A percentile compares a stretch with the other conserved stretches of the same genome.
Evolutionary conservation across 2,329 filamentous ascomycete species (phyloP).

Genomic region (Penicillium hordei): DNA sequence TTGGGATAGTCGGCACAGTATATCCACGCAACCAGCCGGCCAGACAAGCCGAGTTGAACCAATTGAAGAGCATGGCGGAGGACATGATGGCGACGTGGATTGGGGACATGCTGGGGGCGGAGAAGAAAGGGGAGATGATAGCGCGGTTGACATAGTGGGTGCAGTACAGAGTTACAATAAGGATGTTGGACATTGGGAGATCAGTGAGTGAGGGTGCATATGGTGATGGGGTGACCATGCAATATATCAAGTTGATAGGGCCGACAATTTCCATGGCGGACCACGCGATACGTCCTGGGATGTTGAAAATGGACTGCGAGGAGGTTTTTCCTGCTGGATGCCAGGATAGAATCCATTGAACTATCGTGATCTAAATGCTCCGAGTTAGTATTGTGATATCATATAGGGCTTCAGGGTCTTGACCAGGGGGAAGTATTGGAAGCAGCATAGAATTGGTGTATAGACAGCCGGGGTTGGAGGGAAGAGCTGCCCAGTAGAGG

Average conservation of each 20-base stretch:
- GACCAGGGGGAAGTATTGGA: slow-evolving; percentile 47
- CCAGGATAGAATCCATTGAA: slow-evolving; percentile 76
- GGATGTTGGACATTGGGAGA: slow-evolving; percentile 38
- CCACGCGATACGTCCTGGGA: slow-evolving; percentile 89
- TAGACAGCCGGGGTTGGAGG: slow-evolving; percentile 44
- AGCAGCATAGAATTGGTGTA: slow-evolving; percentile 34
- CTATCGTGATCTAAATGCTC: slow-evolving; percentile 60
- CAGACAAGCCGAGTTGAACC: slow-evolving; percentile 74
- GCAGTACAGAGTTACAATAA: slow-evolving; percentile 52
- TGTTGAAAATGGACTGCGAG: slow-evolving; percentile 67
- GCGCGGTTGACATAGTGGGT: slow-evolving; percentile 93
- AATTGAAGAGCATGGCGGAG: slow-evolving; percentile 69
- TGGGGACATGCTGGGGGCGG: slow-evolving; percentile 88
- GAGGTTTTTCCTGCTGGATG: slow-evolving; percentile 95
- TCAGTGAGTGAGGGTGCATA: slow-evolving; percentile 36
- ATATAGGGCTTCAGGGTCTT: slow-evolving; percentile 16
- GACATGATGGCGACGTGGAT: slow-evolving; percentile 70
- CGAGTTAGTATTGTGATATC: slow-evolving; percentile 15
- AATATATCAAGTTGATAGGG: slow-evolving; percentile 74
- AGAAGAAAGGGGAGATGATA: slow-evolving; percentile 72
- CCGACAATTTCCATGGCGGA: slow-evolving; percentile 82
- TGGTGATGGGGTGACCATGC: slow-evolving; percentile 66
- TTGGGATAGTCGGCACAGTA: slow-evolving; percentile 49
- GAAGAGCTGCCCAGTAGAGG: slow-evolving; percentile 35
- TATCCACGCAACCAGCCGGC: slow-evolving; percentile 82